Evolutionary conservation across 1,284 basidiomycete species (phyloP), one percentile per base, ranked within the genome.

Genomic region (Microbotryum lychnidis-dioicae): DNA sequence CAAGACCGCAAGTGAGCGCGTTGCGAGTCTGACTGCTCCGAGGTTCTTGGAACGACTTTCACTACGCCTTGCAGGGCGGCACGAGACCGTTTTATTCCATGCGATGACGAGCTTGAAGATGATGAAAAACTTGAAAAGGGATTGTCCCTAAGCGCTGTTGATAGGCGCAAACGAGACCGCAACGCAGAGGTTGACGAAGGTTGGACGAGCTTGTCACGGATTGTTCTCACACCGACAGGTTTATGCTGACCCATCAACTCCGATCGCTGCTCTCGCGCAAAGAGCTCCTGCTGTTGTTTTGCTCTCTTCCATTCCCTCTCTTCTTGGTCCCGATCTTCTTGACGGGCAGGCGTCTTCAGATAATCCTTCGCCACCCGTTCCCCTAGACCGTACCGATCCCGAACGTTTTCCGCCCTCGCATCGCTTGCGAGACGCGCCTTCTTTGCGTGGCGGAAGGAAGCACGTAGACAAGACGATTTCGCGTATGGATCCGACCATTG

Each of bases 361-460:
- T 31, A 52, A 46, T 61, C 73, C 7, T 90, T 79, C 23, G 73
- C 76, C 33, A 91, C 74, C 6, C 78, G 76, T 60, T 83, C 81
- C 1, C 85, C 85, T 8, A 96, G 76, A 0, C 83, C 90, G 75
- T 89, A 92, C 63, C 81, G 80, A 42, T 33, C 54, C 27, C 47
- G n/a, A 27, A 64, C 51, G 4, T 33, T 48, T n/a, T 64, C 58
- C 16, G 67, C 67, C 10, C 54, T 55, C 10, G 25, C 54, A 45
- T 66, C 67, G 31, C 58, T 57, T 37, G 20, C 58, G 20, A 68
- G 3, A 7, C 53, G 27, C 14, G 51, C 61, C 73, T 86, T 87
- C 78, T 97, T 97, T 69, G 89, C 87, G 62, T 83, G 82, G 1
- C 96, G 83, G 73, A 97, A 96, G 21, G 80, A 80, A 69, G 85